Percentiles rank a stretch among this genome's conserved stretches.
Evolutionary conservation across 1,284 basidiomycete genomes (phyloP).

Genomic region (Apiotrichum gamsii): DNA sequence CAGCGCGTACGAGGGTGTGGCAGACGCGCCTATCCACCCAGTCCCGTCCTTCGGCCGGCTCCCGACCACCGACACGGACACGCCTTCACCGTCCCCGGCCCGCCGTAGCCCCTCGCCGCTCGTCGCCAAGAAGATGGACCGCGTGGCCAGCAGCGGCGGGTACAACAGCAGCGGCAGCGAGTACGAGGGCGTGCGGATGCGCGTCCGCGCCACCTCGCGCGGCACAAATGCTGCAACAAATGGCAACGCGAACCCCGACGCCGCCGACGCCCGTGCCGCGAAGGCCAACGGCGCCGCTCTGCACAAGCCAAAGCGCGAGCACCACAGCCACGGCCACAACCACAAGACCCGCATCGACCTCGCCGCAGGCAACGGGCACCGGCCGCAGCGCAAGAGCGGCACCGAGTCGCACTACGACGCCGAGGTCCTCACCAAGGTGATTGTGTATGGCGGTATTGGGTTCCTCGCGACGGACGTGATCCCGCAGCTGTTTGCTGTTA

Average conservation of each 20-base stretch:
- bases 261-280: neutral
- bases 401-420: too few relatives aligned
- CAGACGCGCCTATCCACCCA: constrained; percentile 57
- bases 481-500: constrained; percentile 61
- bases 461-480: constrained; percentile 58
- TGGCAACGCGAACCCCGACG: neutral
- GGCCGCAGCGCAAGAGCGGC: too few relatives aligned
- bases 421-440: constrained; percentile 84
- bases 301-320: neutral
- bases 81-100: too few relatives aligned
- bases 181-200: constrained; percentile 6
- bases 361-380: constrained; percentile 5
- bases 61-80: constrained; percentile 18
- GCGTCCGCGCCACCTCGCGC: neutral
- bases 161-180: neutral
- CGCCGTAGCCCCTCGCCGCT: too few relatives aligned
- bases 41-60: constrained; percentile 83
- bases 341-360: constrained; percentile 3
- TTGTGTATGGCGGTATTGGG: constrained; percentile 82
- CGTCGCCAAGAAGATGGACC: constrained; percentile 32
- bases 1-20: constrained; percentile 62
- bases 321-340: neutral
- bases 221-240: too few relatives aligned
- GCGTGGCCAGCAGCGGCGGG: neutral
- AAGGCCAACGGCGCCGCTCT: neutral